A percentile compares a stretch with the other conserved stretches of the same genome.
phyloP scores from a whole-genome alignment of 164 flowering plant genomes.

The Vitis rotundifolia region DNA sequence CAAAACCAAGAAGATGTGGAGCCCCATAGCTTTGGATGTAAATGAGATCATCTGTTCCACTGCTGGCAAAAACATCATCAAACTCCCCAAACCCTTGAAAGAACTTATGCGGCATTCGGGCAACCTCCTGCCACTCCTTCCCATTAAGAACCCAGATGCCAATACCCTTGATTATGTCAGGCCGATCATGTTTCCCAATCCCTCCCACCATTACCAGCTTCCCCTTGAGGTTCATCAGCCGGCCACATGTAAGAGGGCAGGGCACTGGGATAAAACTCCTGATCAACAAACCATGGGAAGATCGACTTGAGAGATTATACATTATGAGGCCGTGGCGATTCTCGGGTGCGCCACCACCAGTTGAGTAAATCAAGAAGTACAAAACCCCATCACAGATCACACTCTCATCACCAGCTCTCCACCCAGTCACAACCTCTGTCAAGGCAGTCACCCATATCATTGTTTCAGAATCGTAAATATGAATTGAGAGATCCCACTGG shows the following conservation, averaged over 20 bases:
- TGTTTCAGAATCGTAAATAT: constrained; percentile 63
- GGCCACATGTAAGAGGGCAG: constrained; percentile 86
- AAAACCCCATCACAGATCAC: constrained; percentile 75
- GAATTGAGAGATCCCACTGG: constrained; percentile 86
- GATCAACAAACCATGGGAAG: constrained; percentile 49
- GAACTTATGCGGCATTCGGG: constrained; percentile 80
- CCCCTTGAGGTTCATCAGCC: constrained; percentile 82
- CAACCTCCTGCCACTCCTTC: constrained; percentile 74
- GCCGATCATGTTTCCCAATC: constrained; percentile 77
- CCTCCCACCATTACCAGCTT: constrained; percentile 95
- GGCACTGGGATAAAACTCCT: constrained; percentile 69
- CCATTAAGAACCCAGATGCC: constrained; percentile 79
- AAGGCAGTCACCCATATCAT: constrained; percentile 60
- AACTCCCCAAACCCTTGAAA: constrained; percentile 96
- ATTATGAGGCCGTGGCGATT: constrained; percentile 69
- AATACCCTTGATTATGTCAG: constrained; percentile 87
- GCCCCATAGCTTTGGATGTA: constrained; percentile 93
- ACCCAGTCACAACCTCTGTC: constrained; percentile 75
- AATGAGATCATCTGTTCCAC: constrained; percentile 70
- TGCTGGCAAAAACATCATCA: constrained; percentile 89
- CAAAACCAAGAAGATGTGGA: constrained; percentile 72
- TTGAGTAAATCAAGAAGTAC: constrained; percentile 79
- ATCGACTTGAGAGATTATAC: constrained; percentile 52
- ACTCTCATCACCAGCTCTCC: constrained; percentile 95
- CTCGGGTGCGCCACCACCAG: constrained; percentile 57